Evolutionary conservation across 2,329 filamentous ascomycete species (phyloP).

Genomic region (Purpureocillium takamizusanense): DNA sequence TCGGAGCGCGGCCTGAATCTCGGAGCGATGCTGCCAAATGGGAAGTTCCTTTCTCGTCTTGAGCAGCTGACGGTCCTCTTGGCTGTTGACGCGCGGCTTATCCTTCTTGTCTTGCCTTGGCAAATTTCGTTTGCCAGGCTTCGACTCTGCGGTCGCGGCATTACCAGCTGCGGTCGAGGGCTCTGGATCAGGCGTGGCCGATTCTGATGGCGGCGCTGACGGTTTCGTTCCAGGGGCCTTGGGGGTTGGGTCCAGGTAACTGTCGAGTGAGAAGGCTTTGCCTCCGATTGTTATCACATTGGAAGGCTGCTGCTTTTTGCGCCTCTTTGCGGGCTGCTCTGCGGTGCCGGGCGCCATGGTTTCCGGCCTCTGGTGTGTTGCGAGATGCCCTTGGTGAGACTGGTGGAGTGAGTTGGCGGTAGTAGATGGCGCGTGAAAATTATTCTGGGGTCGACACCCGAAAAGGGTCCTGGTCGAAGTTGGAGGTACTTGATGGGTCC

Average conservation of each 20-base stretch:
- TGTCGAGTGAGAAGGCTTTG: conserved; percentile 39
- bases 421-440: too few relatives aligned
- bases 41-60: conserved; percentile 60
- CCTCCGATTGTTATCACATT: conserved; percentile 36
- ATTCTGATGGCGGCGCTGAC: too few relatives aligned
- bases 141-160: background rate
- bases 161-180: conserved; percentile 1
- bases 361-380: background rate
- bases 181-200: background rate
- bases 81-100: conserved; percentile 5
- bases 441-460: too few relatives aligned
- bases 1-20: conserved; percentile 57
- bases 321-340: conserved; percentile 25
- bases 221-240: conserved; percentile 11
- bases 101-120: too few relatives aligned
- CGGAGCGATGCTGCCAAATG: conserved; percentile 65
- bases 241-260: conserved; percentile 33
- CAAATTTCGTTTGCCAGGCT: too few relatives aligned
- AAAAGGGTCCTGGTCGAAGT: too few relatives aligned
- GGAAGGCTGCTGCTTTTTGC: conserved; percentile 20
- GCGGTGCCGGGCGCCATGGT: conserved; percentile 2
- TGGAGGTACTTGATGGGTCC: too few relatives aligned
- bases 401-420: background rate
- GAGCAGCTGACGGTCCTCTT: conserved; percentile 24
- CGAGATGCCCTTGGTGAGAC: background rate